Conservation (phyloP, 768 basidiomycete species). For the Lactarius vividus region DNA sequence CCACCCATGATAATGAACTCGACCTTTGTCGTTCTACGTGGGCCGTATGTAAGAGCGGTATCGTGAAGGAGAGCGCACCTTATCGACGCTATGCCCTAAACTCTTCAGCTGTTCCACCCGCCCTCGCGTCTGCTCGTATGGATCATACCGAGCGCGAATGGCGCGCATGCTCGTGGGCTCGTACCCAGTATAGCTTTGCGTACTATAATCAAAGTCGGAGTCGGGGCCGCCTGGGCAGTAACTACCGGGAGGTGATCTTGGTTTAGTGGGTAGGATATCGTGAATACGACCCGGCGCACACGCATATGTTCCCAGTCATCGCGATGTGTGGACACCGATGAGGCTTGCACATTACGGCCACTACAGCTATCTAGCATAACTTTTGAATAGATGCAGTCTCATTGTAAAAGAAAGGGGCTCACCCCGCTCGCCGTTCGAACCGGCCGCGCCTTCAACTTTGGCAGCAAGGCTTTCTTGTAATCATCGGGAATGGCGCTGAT, state of each 20-base stretch:
- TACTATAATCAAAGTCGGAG: constrained; percentile 99
- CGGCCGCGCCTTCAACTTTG: constrained; percentile 88
- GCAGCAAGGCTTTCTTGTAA: constrained; percentile 87
- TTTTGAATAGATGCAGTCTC: background rate
- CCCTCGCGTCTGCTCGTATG: constrained; percentile 94
- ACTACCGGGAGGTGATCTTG: constrained; percentile 38
- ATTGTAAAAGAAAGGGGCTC: constrained; percentile 34
- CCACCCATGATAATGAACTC: constrained; percentile 98
- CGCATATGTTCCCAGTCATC: constrained; percentile 99
- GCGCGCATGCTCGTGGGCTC: constrained; percentile 99
- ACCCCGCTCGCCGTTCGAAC: constrained; percentile 97
- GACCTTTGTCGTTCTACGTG: constrained; percentile 42
- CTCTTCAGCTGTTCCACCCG: constrained; percentile 94
- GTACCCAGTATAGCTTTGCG: constrained; percentile 92
- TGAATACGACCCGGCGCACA: constrained; percentile 50
- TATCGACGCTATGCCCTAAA: constrained; percentile 96
- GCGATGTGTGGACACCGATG: constrained; percentile 99
- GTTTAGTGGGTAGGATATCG: background rate
- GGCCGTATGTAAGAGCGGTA: background rate
- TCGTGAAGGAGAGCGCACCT: constrained; percentile 49
- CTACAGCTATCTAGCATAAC: constrained; percentile 80
- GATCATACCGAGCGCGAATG: constrained; percentile 93
- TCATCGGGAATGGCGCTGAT: constrained; percentile 98
- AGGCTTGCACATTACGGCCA: constrained; percentile 99
- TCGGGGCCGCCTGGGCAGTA: constrained; percentile 99